Percentiles rank a stretch among this genome's conserved stretches.
Evolutionary conservation across 805 yeast species (phyloP).

Genomic region (Kazachstania taianensis): DNA sequence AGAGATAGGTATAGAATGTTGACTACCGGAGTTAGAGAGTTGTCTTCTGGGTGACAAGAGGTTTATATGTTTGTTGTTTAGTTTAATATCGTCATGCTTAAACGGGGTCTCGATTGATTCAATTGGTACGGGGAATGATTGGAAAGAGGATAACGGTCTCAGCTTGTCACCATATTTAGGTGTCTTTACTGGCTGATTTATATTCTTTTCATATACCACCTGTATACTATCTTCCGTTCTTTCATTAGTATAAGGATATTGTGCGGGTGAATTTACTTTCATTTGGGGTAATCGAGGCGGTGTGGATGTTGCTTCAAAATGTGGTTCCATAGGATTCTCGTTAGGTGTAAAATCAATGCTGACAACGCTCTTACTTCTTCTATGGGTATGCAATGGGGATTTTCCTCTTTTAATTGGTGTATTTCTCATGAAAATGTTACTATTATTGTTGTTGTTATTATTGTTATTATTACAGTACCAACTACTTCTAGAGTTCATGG

Average conservation of each 20-base stretch:
- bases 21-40: conserved; percentile 20
- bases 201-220: conserved; percentile 8
- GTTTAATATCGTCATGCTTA: conserved; percentile 12
- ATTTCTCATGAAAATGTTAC: too few relatives aligned
- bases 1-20: too few relatives aligned
- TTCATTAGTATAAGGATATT: too few relatives aligned
- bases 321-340: background rate
- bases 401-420: too few relatives aligned
- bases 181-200: background rate
- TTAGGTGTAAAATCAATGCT: conserved; percentile 8
- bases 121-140: conserved; percentile 12
- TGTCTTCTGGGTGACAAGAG: conserved; percentile 19
- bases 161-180: background rate
- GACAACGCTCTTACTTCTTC: conserved; percentile 25
- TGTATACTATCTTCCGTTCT: conserved; percentile 12
- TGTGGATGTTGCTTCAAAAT: conserved; percentile 13
- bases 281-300: conserved; percentile 4
- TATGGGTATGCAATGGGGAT: too few relatives aligned
- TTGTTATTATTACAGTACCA: too few relatives aligned
- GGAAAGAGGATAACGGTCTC: conserved; percentile 18
- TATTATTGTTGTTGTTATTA: too few relatives aligned
- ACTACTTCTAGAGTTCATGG: too few relatives aligned
- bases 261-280: background rate
- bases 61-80: conserved; percentile 3
- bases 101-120: conserved; percentile 8